Percentiles rank a stretch among this genome's conserved stretches.
Conservation (phyloP, 805 yeast species). For the Cyberlindnera veronae region DNA sequence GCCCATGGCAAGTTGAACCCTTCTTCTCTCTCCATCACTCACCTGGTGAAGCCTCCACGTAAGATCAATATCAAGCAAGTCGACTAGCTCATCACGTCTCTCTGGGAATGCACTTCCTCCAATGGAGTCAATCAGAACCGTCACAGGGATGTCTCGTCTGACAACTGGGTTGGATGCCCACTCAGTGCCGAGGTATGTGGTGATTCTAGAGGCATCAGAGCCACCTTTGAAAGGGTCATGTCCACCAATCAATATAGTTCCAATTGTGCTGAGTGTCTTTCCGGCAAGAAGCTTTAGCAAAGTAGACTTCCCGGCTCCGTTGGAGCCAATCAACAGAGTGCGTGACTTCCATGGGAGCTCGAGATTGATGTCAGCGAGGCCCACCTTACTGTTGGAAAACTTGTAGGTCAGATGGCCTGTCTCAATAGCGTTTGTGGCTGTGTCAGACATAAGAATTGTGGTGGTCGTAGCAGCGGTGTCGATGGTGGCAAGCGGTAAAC, state of each 20-base stretch:
- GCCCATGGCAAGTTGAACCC: conserved; percentile 95
- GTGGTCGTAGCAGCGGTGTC: too few relatives aligned
- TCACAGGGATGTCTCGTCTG: conserved; percentile 86
- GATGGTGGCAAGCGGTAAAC: too few relatives aligned
- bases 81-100: conserved; percentile 71
- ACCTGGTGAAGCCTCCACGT: conserved; percentile 90
- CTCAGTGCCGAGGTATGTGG: conserved; percentile 91
- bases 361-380: conserved; percentile 62
- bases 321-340: conserved; percentile 83
- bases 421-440: conserved; percentile 45
- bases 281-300: conserved; percentile 83
- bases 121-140: conserved; percentile 69
- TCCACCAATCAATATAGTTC: conserved; percentile 71
- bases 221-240: conserved; percentile 77
- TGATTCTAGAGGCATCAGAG: conserved; percentile 44
- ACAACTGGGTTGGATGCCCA: conserved; percentile 94
- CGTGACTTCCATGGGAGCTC: conserved; percentile 68
- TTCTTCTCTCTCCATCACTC: conserved; percentile 91
- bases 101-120: conserved; percentile 74
- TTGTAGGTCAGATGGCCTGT: conserved; percentile 65
- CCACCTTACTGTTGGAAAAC: conserved; percentile 59
- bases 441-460: too few relatives aligned
- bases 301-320: conserved; percentile 97
- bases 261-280: conserved; percentile 76
- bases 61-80: conserved; percentile 79